Evolutionary conservation across 352 stramenopile genomes (phyloP), one percentile per base, ranked within the genome.

Genomic region (Phytophthora ohioensis): DNA sequence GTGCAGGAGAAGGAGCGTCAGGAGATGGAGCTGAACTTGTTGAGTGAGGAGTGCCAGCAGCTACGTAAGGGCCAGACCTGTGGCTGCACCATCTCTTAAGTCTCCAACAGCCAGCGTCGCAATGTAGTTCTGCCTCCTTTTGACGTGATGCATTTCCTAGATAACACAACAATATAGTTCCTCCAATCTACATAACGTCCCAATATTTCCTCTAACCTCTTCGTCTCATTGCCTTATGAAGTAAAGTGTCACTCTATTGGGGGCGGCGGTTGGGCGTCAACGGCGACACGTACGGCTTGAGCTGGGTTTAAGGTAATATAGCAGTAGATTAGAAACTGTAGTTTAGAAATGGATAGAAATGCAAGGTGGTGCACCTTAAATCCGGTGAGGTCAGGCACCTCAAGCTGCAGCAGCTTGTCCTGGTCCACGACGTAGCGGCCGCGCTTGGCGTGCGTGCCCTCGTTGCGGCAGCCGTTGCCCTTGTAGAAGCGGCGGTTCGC

Each of bases 401-500:
- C 83, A 56, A 98, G 84, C 79, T 97, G 74, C 57, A 98, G 80
- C 65, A 97, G 84, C 75, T 98, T 98, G 68, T 93, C 83, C 54
- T 83, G 72, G 81, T 98, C 91, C 13, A 97, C 82, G 64, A 98
- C 78, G 80, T 98, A 98, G 82, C 88, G 92, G 67, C 91, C 94
- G 70, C 87, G 85, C 74, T 98, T 98, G 73, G 69, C 91, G 71
- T 94, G 95, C 35, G 95, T 78, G 49, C 95, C 95, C 70, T 98
- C 93, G 69, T 97, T 98, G 32, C 93, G 95, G 71, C 84, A 94
- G 73, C 93, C 92, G 57, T 98, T 98, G 35, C 95, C 95, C 78
- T 98, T 98, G 87, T 98, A 98, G 81, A 97, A 98, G 64, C 95
- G 93, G 78, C 96, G 96, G 69, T 97, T 94, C 34, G 91, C 95